These are phyloP conservation scores for Dactylellina sp. DNA, from an alignment of 2,329 filamentous ascomycete genomes.

Conservation along the genomic window DNA sequence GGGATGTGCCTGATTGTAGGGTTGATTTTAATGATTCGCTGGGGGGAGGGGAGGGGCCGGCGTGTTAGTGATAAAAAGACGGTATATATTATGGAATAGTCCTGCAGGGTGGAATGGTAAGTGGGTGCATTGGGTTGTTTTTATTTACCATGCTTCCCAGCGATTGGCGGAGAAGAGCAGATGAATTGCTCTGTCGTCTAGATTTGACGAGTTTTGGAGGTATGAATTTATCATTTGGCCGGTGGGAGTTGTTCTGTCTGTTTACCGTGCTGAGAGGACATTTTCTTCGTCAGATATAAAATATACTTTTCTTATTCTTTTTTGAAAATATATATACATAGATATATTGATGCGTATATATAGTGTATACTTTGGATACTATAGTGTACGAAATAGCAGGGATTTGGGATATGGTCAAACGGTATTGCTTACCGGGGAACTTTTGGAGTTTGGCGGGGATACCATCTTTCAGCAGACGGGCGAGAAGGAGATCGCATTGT, in stretches of 20 bases:
- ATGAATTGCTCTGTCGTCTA: constrained; percentile 91
- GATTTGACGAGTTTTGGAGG: constrained; percentile 76
- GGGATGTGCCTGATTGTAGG: constrained; percentile 75
- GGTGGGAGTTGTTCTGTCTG: constrained; percentile 84
- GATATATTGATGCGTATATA: neutral
- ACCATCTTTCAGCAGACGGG: constrained; percentile 68
- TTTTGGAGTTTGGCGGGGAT: constrained; percentile 71
- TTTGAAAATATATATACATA: too few species aligned
- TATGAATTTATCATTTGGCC: constrained; percentile 89
- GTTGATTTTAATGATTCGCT: constrained; percentile 63
- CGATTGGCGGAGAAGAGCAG: constrained; percentile 90
- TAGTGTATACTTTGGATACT: too few species aligned
- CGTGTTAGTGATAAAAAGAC: too few species aligned
- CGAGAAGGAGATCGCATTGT: constrained; percentile 78
- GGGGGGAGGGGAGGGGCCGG: too few species aligned
- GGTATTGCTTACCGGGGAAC: constrained; percentile 72
- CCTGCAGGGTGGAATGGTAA: too few species aligned
- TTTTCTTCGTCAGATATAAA: constrained; percentile 8
- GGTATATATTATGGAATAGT: too few species aligned
- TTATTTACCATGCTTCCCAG: constrained; percentile 73
- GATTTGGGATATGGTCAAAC: neutral
- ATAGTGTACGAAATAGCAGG: too few species aligned
- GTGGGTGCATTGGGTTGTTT: constrained; percentile 43
- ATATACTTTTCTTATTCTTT: too few species aligned
- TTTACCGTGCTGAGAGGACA: neutral